Evolutionary conservation across 2,329 filamentous ascomycete genomes (phyloP).

Genomic region (Xylaria sp.): DNA sequence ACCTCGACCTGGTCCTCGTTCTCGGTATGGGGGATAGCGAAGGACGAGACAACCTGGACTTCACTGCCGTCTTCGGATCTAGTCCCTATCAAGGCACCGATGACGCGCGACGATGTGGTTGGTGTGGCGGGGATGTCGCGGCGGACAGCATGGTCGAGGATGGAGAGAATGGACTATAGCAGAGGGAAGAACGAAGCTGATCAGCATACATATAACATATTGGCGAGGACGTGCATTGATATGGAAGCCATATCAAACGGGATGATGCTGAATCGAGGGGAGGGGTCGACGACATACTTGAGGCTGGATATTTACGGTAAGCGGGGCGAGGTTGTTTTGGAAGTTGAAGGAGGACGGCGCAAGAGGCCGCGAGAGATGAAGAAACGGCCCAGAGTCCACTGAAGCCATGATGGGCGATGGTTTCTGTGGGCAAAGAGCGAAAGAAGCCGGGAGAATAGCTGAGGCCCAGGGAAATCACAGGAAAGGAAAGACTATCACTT

Average conservation of each 20-base stretch:
- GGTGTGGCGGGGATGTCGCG: constrained; percentile 80
- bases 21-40: constrained; percentile 98
- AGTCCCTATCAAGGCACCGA: constrained; percentile 92
- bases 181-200: constrained; percentile 16
- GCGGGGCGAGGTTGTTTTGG: constrained; percentile 87
- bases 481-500: constrained; percentile 22
- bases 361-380: constrained; percentile 93
- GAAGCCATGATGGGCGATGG: constrained; percentile 74
- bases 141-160: constrained; percentile 94
- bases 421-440: neutral
- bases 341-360: constrained; percentile 83
- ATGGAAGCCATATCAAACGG: constrained; percentile 7
- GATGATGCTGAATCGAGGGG: constrained; percentile 10
- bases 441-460: constrained; percentile 6
- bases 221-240: constrained; percentile 12
- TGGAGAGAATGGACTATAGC: constrained; percentile 72
- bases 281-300: constrained; percentile 71
- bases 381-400: constrained; percentile 79
- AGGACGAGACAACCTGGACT: constrained; percentile 94
- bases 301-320: constrained; percentile 94
- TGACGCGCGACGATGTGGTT: constrained; percentile 82
- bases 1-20: constrained; percentile 99
- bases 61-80: constrained; percentile 97
- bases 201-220: neutral
- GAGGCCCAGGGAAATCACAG: constrained; percentile 19